These are phyloP conservation scores for Silybum marianum DNA, from an alignment of 129 eudicot genomes.

Conservation along the genomic window DNA sequence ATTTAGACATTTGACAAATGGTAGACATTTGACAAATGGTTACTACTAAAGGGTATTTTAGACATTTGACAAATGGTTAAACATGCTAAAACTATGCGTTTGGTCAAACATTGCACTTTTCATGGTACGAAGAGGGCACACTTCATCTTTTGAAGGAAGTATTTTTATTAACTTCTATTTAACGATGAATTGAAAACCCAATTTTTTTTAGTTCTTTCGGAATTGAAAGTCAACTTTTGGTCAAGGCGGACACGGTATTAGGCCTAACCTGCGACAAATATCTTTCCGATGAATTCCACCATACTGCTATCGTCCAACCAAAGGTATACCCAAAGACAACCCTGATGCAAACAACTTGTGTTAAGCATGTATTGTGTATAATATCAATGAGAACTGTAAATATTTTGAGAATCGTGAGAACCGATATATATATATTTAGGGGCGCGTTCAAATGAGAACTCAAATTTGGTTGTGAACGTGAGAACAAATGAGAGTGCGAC, in stretches of 20 bases:
- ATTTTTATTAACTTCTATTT: neutral
- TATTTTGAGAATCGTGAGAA: neutral
- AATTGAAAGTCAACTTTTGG: neutral
- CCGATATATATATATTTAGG: too few relatives aligned
- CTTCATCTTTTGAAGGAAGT: neutral
- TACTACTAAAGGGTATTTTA: constrained; percentile 4
- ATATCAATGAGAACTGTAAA: neutral
- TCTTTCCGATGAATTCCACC: constrained; percentile 69
- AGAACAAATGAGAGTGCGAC: too few relatives aligned
- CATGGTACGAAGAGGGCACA: neutral
- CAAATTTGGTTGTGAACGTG: too few relatives aligned
- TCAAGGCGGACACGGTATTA: neutral
- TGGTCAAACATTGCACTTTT: neutral
- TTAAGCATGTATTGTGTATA: neutral
- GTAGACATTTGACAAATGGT: neutral
- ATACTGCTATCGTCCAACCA: constrained; percentile 67
- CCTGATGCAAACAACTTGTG: constrained; percentile 49
- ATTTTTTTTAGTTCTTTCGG: neutral
- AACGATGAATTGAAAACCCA: neutral
- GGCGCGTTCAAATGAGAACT: too few relatives aligned
- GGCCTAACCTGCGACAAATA: constrained; percentile 85
- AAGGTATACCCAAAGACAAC: constrained; percentile 79
- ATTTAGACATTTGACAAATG: too few relatives aligned
- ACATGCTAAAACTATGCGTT: neutral
- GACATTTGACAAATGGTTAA: neutral